phyloP scores from a whole-genome alignment of 768 basidiomycete genomes.

The Suillus clintonianus region DNA sequence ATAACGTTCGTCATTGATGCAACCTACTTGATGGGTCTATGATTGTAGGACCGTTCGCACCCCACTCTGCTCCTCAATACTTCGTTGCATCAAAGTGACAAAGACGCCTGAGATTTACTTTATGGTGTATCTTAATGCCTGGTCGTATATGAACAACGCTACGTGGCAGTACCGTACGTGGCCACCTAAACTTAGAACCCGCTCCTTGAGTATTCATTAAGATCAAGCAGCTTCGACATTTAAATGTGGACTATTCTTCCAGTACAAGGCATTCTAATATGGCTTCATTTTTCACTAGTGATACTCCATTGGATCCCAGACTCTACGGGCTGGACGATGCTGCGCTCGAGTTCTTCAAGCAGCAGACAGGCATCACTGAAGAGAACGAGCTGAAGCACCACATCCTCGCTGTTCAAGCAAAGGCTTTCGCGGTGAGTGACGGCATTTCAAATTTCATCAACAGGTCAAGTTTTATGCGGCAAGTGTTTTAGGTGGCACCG shows the following conservation, averaged over 20 bases:
- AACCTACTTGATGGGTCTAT: too few species aligned
- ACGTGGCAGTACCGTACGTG: too few species aligned
- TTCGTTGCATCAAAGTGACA: too few species aligned
- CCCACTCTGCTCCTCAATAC: too few species aligned
- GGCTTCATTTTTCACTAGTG: background rate
- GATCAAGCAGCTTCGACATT: too few species aligned
- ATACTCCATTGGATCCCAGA: constrained; percentile 8
- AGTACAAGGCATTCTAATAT: background rate
- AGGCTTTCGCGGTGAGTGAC: constrained; percentile 32
- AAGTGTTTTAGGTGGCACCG: constrained; percentile 16
- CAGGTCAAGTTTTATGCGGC: background rate
- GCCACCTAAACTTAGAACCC: too few species aligned
- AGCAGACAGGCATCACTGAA: constrained; percentile 29
- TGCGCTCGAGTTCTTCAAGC: constrained; percentile 28
- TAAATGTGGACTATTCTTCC: background rate
- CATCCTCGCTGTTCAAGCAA: constrained; percentile 31
- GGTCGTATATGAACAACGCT: too few species aligned
- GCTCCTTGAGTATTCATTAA: too few species aligned
- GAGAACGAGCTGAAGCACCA: constrained; percentile 32
- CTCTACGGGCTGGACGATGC: constrained; percentile 14
- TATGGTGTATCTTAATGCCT: too few species aligned
- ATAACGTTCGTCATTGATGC: too few species aligned
- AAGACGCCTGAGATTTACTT: too few species aligned
- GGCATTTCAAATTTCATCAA: background rate
- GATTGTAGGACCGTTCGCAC: too few species aligned